phyloP scores from a whole-genome alignment of 116 monocot genomes.

The Trichopus zeylanicus region DNA sequence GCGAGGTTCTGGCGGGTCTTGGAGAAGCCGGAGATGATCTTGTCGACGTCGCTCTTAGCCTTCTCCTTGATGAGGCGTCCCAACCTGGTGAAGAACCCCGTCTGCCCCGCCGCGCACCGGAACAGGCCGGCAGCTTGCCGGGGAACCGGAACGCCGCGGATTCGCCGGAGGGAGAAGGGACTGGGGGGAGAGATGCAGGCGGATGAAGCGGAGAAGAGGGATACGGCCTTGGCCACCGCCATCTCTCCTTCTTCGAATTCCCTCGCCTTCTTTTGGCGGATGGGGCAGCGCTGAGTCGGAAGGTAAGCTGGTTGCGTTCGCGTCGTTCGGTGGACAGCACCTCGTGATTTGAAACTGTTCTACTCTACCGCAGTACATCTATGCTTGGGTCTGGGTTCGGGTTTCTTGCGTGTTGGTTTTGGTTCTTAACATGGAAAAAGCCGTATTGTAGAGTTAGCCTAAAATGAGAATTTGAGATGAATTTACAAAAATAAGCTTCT shows the following conservation, averaged over 20 bases:
- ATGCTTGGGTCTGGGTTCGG: too few species aligned
- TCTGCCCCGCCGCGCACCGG: slow-evolving; percentile 62
- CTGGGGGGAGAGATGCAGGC: background rate
- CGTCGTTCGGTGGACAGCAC: too few species aligned
- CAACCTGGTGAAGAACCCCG: slow-evolving; percentile 80
- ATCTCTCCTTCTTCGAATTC: background rate
- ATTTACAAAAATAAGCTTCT: too few species aligned
- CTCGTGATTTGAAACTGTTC: too few species aligned
- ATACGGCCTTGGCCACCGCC: background rate
- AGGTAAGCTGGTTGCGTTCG: too few species aligned
- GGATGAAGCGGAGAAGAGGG: background rate
- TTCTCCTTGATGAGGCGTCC: slow-evolving; percentile 95
- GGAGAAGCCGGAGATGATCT: slow-evolving; percentile 87
- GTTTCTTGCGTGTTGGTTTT: too few species aligned
- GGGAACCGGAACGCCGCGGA: background rate
- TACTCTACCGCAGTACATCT: too few species aligned
- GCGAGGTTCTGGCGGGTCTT: slow-evolving; percentile 89
- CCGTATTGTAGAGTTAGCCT: too few species aligned
- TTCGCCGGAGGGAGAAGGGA: background rate
- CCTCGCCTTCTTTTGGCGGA: background rate
- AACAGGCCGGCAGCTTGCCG: slow-evolving; percentile 21
- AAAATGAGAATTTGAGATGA: too few species aligned
- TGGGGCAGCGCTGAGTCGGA: too few species aligned
- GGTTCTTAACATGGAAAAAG: too few species aligned
- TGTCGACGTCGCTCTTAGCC: slow-evolving; percentile 96